These are phyloP conservation scores for Leccinum variicolor DNA, from an alignment of 768 basidiomycete species.

Conservation along the genomic window DNA sequence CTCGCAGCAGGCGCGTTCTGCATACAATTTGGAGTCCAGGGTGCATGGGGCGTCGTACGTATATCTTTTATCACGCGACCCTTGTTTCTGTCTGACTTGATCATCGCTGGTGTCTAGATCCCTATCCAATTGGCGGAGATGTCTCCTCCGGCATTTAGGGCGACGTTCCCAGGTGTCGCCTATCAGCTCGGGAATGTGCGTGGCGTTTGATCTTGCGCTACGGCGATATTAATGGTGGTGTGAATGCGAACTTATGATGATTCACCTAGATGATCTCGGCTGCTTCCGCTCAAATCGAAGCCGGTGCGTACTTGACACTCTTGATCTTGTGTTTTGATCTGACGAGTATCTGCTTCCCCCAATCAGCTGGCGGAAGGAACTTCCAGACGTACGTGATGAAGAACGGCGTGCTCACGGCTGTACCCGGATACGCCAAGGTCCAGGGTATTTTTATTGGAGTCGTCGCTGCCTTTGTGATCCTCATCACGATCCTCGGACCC, in stretches of 20 bases:
- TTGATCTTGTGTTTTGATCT: not conserved
- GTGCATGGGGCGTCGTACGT: constrained; percentile 84
- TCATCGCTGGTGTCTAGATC: constrained; percentile 31
- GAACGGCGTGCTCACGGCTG: constrained; percentile 38
- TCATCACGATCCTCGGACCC: constrained; percentile 76
- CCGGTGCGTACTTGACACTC: constrained; percentile 39
- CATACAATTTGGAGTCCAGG: constrained; percentile 85
- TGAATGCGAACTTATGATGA: not conserved
- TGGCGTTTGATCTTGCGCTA: constrained; percentile 4
- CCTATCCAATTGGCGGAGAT: constrained; percentile 83
- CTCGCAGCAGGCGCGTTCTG: constrained; percentile 86
- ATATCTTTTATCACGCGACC: not conserved
- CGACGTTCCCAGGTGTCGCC: constrained; percentile 81
- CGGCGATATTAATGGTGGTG: no score
- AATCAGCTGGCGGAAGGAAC: constrained; percentile 56
- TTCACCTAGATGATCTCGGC: constrained; percentile 55
- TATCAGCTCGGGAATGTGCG: constrained; percentile 76
- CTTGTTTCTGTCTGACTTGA: not conserved
- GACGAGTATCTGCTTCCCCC: not conserved
- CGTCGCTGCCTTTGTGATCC: constrained; percentile 71
- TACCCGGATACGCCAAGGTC: constrained; percentile 70
- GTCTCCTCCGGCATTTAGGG: constrained; percentile 86
- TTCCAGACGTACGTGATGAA: constrained; percentile 46
- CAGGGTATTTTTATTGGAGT: constrained; percentile 87
- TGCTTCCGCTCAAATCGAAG: constrained; percentile 79